These are phyloP conservation scores for Plectosphaerella cucumerina DNA, from an alignment of 2,329 filamentous ascomycete species.

Conservation along the genomic window DNA sequence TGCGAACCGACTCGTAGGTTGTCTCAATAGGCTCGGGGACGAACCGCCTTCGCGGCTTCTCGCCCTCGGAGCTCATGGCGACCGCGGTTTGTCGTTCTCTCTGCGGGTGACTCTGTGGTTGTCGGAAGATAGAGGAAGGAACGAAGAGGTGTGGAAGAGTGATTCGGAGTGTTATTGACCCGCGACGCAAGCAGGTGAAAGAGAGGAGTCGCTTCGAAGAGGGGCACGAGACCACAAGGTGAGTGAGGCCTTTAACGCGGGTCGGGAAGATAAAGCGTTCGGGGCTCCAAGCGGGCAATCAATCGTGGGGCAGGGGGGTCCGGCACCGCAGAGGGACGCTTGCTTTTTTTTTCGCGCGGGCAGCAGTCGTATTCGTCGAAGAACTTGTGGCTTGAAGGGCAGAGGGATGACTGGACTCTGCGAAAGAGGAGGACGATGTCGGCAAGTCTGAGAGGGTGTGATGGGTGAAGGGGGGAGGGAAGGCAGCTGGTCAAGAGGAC, in stretches of 20 bases:
- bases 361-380: neutral
- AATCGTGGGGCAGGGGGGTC: neutral
- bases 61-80: neutral
- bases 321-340: neutral
- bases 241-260: neutral
- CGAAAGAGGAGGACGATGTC: neutral
- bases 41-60: constrained; percentile 48
- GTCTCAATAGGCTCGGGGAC: constrained; percentile 70
- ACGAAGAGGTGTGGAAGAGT: neutral
- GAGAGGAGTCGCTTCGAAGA: neutral
- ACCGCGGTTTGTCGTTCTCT: neutral
- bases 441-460: neutral
- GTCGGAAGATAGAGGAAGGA: neutral
- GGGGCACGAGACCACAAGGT: neutral
- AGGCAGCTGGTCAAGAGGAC: neutral
- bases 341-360: neutral
- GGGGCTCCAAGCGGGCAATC: neutral
- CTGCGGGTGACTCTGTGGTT: neutral
- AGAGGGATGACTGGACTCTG: neutral
- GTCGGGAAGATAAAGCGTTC: neutral
- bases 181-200: too few species aligned
- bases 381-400: neutral
- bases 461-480: neutral
- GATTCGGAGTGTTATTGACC: neutral
- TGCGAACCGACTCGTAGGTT: constrained; percentile 55